Evolutionary conservation across 257 asterid genomes (phyloP).

Genomic region (Nicotiana noctiflora): DNA sequence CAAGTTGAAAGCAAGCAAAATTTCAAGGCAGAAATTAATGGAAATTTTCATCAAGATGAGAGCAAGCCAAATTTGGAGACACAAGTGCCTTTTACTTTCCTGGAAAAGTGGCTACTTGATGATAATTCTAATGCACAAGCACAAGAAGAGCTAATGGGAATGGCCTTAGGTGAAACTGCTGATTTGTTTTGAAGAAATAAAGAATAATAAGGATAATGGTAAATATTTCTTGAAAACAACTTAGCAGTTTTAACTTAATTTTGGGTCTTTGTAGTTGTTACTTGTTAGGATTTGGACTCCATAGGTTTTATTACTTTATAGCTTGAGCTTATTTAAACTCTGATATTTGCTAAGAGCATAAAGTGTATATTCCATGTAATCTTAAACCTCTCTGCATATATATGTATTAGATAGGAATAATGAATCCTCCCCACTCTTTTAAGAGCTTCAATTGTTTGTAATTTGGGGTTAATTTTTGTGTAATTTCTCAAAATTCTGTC

Average conservation of each 20-base stretch:
- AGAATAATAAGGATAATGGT: not conserved
- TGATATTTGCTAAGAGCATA: constrained; percentile 6
- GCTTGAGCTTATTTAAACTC: not conserved
- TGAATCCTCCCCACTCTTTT: not conserved
- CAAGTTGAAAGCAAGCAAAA: constrained; percentile 22
- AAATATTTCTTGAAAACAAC: constrained; percentile 8
- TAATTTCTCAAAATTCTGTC: not conserved
- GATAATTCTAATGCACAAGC: constrained; percentile 54
- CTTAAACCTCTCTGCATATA: not conserved
- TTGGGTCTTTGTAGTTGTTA: not conserved
- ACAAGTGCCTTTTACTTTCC: constrained; percentile 49
- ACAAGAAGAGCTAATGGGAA: constrained; percentile 48
- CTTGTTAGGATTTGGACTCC: not conserved
- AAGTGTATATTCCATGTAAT: constrained; percentile 3
- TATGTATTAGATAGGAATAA: constrained; percentile 6
- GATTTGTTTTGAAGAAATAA: constrained; percentile 56
- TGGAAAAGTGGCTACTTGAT: constrained; percentile 83
- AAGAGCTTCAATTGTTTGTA: constrained; percentile 4
- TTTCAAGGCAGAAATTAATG: not conserved
- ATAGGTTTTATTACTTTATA: constrained; percentile 3
- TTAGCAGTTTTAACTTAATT: not conserved
- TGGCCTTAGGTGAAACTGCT: constrained; percentile 56
- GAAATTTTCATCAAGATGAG: not conserved
- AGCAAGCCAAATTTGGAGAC: constrained; percentile 18
- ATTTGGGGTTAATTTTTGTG: not conserved